These are phyloP conservation scores for Ceratocystis cacaofunesta DNA, from an alignment of 2,329 filamentous ascomycete genomes.

Conservation along the genomic window DNA sequence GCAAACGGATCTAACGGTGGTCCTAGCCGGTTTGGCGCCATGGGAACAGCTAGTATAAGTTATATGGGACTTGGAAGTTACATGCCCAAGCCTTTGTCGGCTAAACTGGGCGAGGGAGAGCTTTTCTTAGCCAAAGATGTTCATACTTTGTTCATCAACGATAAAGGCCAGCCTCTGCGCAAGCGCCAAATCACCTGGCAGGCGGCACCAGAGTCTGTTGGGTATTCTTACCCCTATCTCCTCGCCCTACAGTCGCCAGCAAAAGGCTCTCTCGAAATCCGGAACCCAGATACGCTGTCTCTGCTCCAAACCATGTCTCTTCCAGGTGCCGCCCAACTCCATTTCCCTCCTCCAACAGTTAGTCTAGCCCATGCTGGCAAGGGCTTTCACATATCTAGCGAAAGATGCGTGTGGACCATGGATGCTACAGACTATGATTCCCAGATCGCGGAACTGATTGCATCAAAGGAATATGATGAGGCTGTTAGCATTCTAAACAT, in stretches of 20 bases:
- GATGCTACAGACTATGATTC: constrained; percentile 79
- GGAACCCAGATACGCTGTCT: constrained; percentile 85
- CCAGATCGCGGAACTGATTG: constrained; percentile 70
- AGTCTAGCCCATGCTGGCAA: constrained; percentile 94
- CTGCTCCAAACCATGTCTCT: constrained; percentile 73
- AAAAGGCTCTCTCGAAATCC: constrained; percentile 75
- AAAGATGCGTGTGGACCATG: constrained; percentile 92
- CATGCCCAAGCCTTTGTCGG: constrained; percentile 77
- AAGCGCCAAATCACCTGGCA: constrained; percentile 88
- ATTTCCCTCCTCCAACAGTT: constrained; percentile 83
- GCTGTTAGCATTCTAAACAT: constrained; percentile 78
- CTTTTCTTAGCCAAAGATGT: constrained; percentile 94
- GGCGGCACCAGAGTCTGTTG: constrained; percentile 72
- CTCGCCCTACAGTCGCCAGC: constrained; percentile 69
- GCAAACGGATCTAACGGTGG: constrained; percentile 48
- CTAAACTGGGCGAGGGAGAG: constrained; percentile 66
- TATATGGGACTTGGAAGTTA: constrained; percentile 91
- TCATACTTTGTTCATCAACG: constrained; percentile 82
- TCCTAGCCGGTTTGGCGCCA: constrained; percentile 65
- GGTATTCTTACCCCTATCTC: constrained; percentile 94
- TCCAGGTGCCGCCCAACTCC: constrained; percentile 66
- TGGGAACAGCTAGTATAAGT: constrained; percentile 77
- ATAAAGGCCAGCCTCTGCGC: constrained; percentile 64
- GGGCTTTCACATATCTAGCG: constrained; percentile 84
- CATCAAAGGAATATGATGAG: constrained; percentile 65